Percentiles rank a stretch among this genome's conserved stretches.
Conservation (phyloP, 208 protist species). For the Trypanosoma cruzi region DNA sequence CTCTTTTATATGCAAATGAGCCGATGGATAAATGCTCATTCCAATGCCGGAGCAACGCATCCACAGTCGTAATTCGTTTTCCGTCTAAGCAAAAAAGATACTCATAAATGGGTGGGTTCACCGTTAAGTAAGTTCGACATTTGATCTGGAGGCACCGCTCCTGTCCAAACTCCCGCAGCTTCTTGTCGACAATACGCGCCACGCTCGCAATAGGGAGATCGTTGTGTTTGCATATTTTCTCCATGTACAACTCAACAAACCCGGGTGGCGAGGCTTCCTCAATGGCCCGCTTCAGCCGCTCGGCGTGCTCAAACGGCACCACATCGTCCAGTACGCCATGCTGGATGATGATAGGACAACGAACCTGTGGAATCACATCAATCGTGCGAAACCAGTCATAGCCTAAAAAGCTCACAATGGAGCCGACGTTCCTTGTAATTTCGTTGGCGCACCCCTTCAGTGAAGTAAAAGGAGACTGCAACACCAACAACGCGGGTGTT, state of each 20-base stretch:
- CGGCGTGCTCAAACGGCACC: slow-evolving; percentile 71
- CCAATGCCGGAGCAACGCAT: slow-evolving; percentile 34
- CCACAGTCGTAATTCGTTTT: slow-evolving; percentile 24
- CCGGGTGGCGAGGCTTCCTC: slow-evolving; percentile 47
- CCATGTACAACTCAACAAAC: slow-evolving; percentile 59
- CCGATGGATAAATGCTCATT: slow-evolving; percentile 34
- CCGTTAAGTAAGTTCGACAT: slow-evolving; percentile 30
- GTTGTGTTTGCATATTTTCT: slow-evolving; percentile 76
- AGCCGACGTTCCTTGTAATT: slow-evolving; percentile 54
- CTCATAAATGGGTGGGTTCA: slow-evolving; percentile 58
- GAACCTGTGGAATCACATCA: slow-evolving; percentile 74
- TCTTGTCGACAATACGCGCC: slow-evolving; percentile 55
- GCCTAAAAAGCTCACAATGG: slow-evolving; percentile 71
- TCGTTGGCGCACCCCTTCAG: slow-evolving; percentile 79
- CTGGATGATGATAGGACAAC: slow-evolving; percentile 80
- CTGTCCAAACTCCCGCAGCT: slow-evolving; percentile 33
- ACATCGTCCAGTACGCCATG: slow-evolving; percentile 79
- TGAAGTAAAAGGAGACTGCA: slow-evolving; percentile 79
- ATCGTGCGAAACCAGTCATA: slow-evolving; percentile 86
- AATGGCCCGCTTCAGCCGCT: slow-evolving; percentile 50
- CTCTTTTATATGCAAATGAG: slow-evolving; percentile 36
- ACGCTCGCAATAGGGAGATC: slow-evolving; percentile 56
- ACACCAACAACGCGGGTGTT: slow-evolving; percentile 52
- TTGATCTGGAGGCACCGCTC: slow-evolving; percentile 35
- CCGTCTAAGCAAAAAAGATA: slow-evolving; percentile 49